Base-by-base conservation (phyloP, 2,329 filamentous ascomycete genomes). In the Colletotrichum lini region DNA sequence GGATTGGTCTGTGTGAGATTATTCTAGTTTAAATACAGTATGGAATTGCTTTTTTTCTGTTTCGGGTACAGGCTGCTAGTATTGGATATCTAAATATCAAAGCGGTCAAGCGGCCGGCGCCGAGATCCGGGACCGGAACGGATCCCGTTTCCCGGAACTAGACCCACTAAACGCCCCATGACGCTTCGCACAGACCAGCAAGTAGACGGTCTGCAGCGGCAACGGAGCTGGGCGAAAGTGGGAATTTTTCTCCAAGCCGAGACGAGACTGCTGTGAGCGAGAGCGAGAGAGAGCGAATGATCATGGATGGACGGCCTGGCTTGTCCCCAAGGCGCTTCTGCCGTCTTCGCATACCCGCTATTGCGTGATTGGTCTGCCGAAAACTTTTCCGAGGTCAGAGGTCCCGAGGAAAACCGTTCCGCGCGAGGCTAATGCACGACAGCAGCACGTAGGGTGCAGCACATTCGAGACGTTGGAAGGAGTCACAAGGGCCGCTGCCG, bases 301-400 rank as follows among this genome's bases (percentile, higher is more conserved):
- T 10, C 35, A 38, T 9, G 35, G 35, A 40, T 5, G 4, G 12
- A 12, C 35, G n/a, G 10, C 53, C 38, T 13, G 23, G 38, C n/a
- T 38, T 9, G 9, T 35, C 40, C 13, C 42, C 57, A 23, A 30
- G 9, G 38, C 60, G 49, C 49, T 54, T 54, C 38, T 13, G 18
- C 49, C 60, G 65, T 42, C 69, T 63, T 64, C 35, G 54, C 69
- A 64, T 69, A 64, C 47, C 65, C 69, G 65, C 65, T 64, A 69
- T 69, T 64, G 65, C 65, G 65, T 72, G 69, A 69, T 64, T 64
- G 65, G 69, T 8, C 21, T 12, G 18, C 42, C 2, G 50, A 15
- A 52, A 21, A 58, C 9, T 47, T 59, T 71, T 58, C 44, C 21
- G 49, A 42, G 35, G 38, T 30, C 23, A 44, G 35, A 18, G 40